Percentiles rank a stretch among this genome's conserved stretches.
These are phyloP conservation scores for Delonix regia DNA, from an alignment of 306 rosid genomes.

Conservation along the genomic window DNA sequence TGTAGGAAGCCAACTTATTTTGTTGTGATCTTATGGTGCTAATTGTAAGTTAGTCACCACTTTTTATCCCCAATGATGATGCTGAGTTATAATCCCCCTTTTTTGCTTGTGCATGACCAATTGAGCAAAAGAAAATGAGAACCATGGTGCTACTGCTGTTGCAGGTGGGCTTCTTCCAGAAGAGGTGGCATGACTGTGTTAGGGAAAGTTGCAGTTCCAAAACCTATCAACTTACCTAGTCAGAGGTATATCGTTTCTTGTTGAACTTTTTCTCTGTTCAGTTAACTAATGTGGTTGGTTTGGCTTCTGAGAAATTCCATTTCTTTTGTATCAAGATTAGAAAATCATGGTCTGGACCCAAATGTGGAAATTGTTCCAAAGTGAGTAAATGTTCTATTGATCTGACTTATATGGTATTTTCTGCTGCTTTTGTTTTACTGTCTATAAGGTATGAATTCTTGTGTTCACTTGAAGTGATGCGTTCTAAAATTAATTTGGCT, in stretches of 20 bases:
- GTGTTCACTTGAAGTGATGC: conserved; percentile 17
- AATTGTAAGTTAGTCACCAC: background rate
- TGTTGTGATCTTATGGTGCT: too few relatives aligned
- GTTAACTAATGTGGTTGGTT: conserved; percentile 26
- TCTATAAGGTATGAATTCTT: conserved; percentile 25
- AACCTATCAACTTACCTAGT: conserved; percentile 91
- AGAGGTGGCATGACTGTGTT: conserved; percentile 88
- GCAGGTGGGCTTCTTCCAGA: conserved; percentile 83
- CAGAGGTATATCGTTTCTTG: conserved; percentile 67
- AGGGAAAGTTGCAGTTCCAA: conserved; percentile 92
- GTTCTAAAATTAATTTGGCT: conserved; percentile 10
- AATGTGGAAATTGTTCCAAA: conserved; percentile 94
- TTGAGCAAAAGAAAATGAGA: conserved; percentile 17
- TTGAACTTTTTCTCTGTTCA: conserved; percentile 13
- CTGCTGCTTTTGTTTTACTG: conserved; percentile 22
- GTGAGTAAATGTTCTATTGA: conserved; percentile 54
- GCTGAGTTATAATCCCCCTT: background rate
- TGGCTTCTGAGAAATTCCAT: conserved; percentile 35
- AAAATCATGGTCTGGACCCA: conserved; percentile 88
- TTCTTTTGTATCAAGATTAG: conserved; percentile 68
- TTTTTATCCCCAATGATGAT: background rate
- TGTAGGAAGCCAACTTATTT: too few relatives aligned
- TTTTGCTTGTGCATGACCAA: background rate
- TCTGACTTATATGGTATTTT: background rate
- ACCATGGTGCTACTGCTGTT: conserved; percentile 29